Conservation (phyloP, 805 yeast species). For the Ascoidea tarda region DNA sequence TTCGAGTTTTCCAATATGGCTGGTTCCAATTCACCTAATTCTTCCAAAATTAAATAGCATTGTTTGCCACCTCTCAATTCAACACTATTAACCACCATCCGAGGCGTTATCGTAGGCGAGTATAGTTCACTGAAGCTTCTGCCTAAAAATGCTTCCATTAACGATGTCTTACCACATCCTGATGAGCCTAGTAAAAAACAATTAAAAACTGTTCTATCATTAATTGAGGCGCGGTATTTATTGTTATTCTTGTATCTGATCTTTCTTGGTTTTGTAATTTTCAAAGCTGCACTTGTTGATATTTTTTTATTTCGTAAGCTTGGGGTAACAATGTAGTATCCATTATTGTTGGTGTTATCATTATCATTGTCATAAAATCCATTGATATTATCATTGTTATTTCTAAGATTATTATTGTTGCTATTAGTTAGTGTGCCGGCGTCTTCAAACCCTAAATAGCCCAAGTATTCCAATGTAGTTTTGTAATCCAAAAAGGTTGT, state of each 20-base stretch:
- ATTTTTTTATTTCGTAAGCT: conserved; percentile 12
- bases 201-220: conserved; percentile 83
- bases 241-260: conserved; percentile 53
- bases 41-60: conserved; percentile 83
- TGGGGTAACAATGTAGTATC: conserved; percentile 11
- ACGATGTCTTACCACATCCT: conserved; percentile 75
- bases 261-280: conserved; percentile 72
- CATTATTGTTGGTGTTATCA: conserved; percentile 13
- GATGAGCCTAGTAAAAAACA: conserved; percentile 81
- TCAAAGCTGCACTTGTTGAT: conserved; percentile 35
- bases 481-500: conserved; percentile 78
- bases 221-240: conserved; percentile 49
- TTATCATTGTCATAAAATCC: not conserved
- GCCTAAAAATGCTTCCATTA: conserved; percentile 70
- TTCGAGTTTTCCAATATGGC: conserved; percentile 61
- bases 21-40: conserved; percentile 74
- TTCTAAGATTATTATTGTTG: conserved; percentile 15
- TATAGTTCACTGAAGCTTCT: conserved; percentile 57
- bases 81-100: conserved; percentile 80
- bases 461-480: conserved; percentile 77
- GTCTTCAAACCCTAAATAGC: conserved; percentile 78
- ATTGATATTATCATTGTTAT: conserved; percentile 6
- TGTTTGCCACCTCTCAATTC: conserved; percentile 93
- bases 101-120: conserved; percentile 71
- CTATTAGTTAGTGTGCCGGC: conserved; percentile 12